Conservation (phyloP, 768 basidiomycete species). For the Phylloporus arenicola region DNA sequence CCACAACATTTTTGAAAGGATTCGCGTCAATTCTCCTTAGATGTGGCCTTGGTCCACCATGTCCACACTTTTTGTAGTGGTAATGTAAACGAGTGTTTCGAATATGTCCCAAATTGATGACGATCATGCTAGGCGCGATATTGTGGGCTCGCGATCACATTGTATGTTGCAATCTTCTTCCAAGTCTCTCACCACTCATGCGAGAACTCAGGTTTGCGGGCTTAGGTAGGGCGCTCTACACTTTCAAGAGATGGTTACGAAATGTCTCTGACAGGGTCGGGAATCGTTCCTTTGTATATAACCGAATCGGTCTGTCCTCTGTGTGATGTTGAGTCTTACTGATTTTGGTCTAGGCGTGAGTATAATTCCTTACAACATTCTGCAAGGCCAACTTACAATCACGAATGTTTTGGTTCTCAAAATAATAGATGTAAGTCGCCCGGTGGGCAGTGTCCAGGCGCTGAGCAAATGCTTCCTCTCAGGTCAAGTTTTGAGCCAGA, state of each 20-base stretch:
- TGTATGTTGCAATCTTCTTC: constrained; percentile 1
- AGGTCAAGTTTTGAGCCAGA: background rate
- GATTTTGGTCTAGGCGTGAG: constrained; percentile 6
- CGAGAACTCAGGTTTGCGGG: background rate
- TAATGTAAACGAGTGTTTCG: background rate
- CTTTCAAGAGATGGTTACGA: background rate
- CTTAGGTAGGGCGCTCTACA: constrained; percentile 1
- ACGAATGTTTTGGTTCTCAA: background rate
- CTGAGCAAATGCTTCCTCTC: background rate
- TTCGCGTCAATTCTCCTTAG: background rate
- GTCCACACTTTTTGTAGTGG: constrained; percentile 10
- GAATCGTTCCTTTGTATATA: background rate
- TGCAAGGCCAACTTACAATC: background rate
- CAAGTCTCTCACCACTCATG: background rate
- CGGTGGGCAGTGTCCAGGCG: background rate
- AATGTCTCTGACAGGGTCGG: background rate
- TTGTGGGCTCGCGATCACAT: constrained; percentile 1
- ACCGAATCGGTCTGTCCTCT: constrained; percentile 1
- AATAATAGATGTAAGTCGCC: constrained; percentile 1
- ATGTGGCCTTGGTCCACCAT: constrained; percentile 9
- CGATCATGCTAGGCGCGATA: constrained; percentile 4
- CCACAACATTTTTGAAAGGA: background rate
- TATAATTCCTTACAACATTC: background rate
- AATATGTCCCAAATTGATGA: background rate
- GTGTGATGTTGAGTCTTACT: background rate